A percentile compares a stretch with the other conserved stretches of the same genome.
These are phyloP conservation scores for Verticillium alfalfae DNA, from an alignment of 2,329 filamentous ascomycete genomes.

Conservation along the genomic window DNA sequence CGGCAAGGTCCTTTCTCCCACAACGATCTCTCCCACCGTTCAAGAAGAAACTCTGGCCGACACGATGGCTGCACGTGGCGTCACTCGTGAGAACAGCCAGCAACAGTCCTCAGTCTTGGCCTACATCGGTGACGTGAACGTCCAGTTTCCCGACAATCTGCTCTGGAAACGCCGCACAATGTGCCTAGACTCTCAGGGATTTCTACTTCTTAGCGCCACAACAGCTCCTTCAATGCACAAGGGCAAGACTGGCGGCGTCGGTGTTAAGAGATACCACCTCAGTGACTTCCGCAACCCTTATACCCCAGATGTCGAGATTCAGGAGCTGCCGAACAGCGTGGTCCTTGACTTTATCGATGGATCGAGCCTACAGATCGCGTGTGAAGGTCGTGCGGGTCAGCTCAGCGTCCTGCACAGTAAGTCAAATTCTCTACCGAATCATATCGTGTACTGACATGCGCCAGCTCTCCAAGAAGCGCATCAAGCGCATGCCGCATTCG, in stretches of 20 bases:
- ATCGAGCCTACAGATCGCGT: conserved; percentile 58
- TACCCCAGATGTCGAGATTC: conserved; percentile 81
- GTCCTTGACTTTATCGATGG: conserved; percentile 56
- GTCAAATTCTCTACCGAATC: conserved; percentile 15
- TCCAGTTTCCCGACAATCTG: conserved; percentile 93
- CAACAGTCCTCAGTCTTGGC: conserved; percentile 45
- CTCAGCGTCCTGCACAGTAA: conserved; percentile 47
- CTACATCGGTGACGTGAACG: conserved; percentile 84
- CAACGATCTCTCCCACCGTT: conserved; percentile 43
- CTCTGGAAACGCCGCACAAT: conserved; percentile 94
- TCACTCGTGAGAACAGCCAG: conserved; percentile 11
- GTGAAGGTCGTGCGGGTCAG: conserved; percentile 56
- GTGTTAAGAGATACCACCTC: conserved; percentile 75
- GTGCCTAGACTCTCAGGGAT: conserved; percentile 77
- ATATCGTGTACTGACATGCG: conserved; percentile 17
- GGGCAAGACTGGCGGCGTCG: conserved; percentile 44
- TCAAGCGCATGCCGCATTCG: conserved; percentile 23
- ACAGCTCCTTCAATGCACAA: conserved; percentile 34
- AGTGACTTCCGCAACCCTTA: conserved; percentile 76
- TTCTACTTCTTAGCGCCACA: conserved; percentile 71
- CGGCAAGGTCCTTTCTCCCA: conserved; percentile 35
- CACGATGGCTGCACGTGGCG: conserved; percentile 5
- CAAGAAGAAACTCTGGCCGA: conserved; percentile 38
- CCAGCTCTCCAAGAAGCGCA: conserved; percentile 37
- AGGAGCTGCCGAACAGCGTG: conserved; percentile 87